phyloP scores from a whole-genome alignment of 1,284 basidiomycete genomes.

The Ustilago bromivora region DNA sequence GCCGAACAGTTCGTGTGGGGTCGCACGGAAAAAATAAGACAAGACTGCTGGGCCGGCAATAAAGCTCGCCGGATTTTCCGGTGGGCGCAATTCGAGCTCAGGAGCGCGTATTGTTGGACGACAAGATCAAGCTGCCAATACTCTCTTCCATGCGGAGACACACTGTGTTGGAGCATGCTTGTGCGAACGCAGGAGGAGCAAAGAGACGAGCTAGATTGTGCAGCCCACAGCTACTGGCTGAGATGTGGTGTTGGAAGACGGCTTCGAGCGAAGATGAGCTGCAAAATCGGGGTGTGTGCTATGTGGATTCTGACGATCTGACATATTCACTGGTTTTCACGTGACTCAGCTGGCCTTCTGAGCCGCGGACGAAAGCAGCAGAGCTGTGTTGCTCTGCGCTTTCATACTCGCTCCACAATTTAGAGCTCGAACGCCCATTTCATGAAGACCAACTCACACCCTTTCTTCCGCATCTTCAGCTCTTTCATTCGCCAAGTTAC shows the following conservation, averaged over 20 bases:
- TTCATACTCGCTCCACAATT: conserved; percentile 24
- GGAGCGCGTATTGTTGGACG: conserved; percentile 23
- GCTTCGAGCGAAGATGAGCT: no score
- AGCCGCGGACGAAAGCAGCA: background rate
- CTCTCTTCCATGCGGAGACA: conserved; percentile 17
- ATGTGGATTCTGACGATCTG: no score
- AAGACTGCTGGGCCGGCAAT: conserved; percentile 15
- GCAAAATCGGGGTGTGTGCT: no score
- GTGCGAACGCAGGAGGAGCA: no score
- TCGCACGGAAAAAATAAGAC: background rate
- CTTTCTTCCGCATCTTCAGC: background rate
- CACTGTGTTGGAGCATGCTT: background rate
- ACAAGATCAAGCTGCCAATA: background rate
- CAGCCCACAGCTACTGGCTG: no score
- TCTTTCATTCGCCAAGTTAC: background rate
- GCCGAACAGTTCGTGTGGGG: conserved; percentile 3
- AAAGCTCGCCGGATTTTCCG: conserved; percentile 30
- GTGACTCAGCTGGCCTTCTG: background rate
- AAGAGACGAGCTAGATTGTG: no score
- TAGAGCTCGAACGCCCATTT: conserved; percentile 16
- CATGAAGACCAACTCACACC: background rate
- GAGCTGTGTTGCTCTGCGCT: background rate
- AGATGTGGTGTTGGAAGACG: background rate
- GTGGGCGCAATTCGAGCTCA: background rate
- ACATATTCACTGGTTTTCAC: background rate